Base-by-base conservation (phyloP, 345 rosid species). In the Ricinus communis region DNA sequence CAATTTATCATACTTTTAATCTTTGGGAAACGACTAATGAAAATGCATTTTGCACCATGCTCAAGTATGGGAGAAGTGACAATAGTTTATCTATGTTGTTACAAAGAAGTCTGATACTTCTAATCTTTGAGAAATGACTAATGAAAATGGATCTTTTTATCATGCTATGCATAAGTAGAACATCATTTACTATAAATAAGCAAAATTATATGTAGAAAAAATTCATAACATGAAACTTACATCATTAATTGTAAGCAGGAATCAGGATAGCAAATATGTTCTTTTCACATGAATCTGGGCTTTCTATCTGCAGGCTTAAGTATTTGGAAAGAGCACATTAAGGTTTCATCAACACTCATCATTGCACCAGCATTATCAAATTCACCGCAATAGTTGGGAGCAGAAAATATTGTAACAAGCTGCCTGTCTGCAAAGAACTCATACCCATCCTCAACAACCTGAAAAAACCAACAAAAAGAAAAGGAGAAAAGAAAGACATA, bases 381-480 rank as follows among this genome's bases (percentile, higher is more conserved):
- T 81, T 93, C 98, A 21, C 98, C 98, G 0, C 96, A 92, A 74
- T 92, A 92, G 82, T 92, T 92, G 22, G 97, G 97, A 52, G 97
- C 97, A 21, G 95, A 93, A 82, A 93, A 93, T 66, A 93, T 86
- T 0, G 98, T 88, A 36, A 93, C 96, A 58, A 93, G 95, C 74
- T 85, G 90, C 78, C 94, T 88, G 45, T 90, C 89, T 53, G 96
- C 96, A 43, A 92, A 90, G 84, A 92, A 92, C 76, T 92, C 97
- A 28, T 92, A 92, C 16, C 97, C 97, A 76, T 92, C 97, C 83
- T 92, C 97, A 51, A 92, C 96, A 79, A 92, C 97, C 96, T 90
- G 82, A 53, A 24, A 64, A 38, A n/a, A n/a, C n/a, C n/a, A n/a
- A n/a, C n/a, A 51, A 28, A 18, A 36, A 45, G 24, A 11, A 24